These are phyloP conservation scores for Mitragyna speciosa DNA, from an alignment of 257 asterid genomes.

Conservation along the genomic window DNA sequence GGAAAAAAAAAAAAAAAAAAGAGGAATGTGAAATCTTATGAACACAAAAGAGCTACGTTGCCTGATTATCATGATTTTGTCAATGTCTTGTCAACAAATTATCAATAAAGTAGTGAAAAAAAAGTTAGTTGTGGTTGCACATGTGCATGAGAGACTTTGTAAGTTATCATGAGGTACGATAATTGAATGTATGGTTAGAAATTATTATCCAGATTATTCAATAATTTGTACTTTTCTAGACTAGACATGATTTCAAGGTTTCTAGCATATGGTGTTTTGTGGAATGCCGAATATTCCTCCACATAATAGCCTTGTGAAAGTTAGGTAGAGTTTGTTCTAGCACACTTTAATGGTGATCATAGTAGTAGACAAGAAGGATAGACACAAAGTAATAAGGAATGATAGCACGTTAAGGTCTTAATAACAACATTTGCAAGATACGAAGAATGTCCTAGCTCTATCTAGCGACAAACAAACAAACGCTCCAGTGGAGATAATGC, in stretches of 20 bases:
- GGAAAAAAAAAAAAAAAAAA: no score
- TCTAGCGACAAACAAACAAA: conserved; percentile 19
- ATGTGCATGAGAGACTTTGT: no score
- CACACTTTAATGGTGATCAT: background rate
- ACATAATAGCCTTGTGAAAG: background rate
- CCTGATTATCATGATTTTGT: background rate
- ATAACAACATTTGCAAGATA: background rate
- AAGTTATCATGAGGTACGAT: no score
- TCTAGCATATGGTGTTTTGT: background rate
- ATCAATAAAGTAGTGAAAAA: no score
- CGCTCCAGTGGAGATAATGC: background rate
- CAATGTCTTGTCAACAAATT: no score
- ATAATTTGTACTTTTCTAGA: background rate
- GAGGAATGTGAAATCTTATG: no score
- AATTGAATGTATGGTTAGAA: background rate
- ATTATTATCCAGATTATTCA: background rate
- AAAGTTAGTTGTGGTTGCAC: no score
- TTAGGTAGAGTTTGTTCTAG: background rate
- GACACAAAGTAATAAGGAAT: background rate
- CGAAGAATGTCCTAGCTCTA: background rate
- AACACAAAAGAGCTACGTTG: background rate
- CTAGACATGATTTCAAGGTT: background rate
- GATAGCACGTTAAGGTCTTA: background rate
- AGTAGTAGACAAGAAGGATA: background rate
- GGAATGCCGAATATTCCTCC: background rate